These are phyloP conservation scores for Hibiscus syriacus DNA, from an alignment of 345 rosid genomes.

Conservation along the genomic window DNA sequence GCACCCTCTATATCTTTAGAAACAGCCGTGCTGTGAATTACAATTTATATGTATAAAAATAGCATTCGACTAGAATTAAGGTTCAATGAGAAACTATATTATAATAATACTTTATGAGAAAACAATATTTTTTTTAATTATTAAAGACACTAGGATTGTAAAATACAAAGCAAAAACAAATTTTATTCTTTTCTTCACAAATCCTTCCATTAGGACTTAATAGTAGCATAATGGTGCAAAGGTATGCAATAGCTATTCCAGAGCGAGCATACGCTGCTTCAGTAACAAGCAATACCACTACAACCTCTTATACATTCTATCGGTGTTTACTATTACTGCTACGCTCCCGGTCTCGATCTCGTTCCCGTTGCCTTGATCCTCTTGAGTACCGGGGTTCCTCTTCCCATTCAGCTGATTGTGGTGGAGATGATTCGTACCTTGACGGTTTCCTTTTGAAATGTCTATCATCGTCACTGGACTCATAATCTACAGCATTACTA, in stretches of 20 bases:
- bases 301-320: slow-evolving; percentile 3
- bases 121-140: neutral
- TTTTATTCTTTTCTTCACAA: neutral
- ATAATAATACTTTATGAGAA: neutral
- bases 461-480: slow-evolving; percentile 84
- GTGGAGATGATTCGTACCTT: slow-evolving; percentile 69
- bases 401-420: slow-evolving; percentile 33
- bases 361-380: too few species aligned
- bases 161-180: neutral
- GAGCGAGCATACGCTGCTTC: neutral
- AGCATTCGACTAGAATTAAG: too few species aligned
- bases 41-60: too few species aligned
- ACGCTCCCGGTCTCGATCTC: slow-evolving; percentile 26
- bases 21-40: too few species aligned
- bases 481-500: slow-evolving; percentile 42
- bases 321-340: slow-evolving; percentile 30
- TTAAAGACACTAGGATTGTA: neutral
- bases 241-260: neutral
- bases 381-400: slow-evolving; percentile 32
- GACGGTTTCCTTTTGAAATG: slow-evolving; percentile 93
- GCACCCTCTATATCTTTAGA: too few species aligned
- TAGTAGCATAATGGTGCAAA: neutral
- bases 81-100: neutral
- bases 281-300: neutral
- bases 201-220: neutral